phyloP scores from a whole-genome alignment of 495 filamentous ascomycete species.

The Collariella sp. region DNA sequence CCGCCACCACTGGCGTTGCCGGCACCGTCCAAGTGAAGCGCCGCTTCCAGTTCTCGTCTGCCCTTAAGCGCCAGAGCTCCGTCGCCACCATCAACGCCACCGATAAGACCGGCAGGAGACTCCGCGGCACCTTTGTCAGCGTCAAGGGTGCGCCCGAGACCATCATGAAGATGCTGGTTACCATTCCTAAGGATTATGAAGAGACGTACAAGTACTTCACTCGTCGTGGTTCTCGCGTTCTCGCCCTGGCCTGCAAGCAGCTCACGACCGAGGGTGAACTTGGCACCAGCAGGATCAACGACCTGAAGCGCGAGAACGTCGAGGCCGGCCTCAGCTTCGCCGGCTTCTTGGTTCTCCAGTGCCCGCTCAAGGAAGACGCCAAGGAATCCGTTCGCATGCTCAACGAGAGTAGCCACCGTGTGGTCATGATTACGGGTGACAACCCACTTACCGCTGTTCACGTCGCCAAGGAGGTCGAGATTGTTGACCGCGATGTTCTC shows the following conservation, averaged over 20 bases:
- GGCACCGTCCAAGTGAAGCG: constrained; percentile 81
- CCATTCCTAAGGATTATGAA: constrained; percentile 81
- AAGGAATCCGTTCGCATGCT: constrained; percentile 91
- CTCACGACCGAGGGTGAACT: constrained; percentile 72
- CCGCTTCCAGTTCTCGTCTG: constrained; percentile 96
- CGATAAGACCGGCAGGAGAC: constrained; percentile 62
- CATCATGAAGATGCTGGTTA: constrained; percentile 81
- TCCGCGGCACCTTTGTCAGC: constrained; percentile 75
- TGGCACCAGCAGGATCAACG: constrained; percentile 76
- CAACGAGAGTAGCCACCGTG: constrained; percentile 96
- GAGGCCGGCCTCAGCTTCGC: constrained; percentile 81
- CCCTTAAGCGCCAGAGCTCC: constrained; percentile 91
- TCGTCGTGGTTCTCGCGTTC: constrained; percentile 83
- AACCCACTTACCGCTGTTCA: constrained; percentile 96
- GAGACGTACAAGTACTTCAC: constrained; percentile 99
- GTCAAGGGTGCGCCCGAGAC: constrained; percentile 98
- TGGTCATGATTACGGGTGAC: constrained; percentile 99
- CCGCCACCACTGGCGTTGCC: constrained; percentile 37
- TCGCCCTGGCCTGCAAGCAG: constrained; percentile 90
- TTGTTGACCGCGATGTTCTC: constrained; percentile 89
- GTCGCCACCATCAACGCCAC: constrained; percentile 68
- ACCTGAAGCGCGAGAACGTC: constrained; percentile 84
- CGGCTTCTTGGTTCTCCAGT: constrained; percentile 91
- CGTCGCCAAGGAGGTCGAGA: constrained; percentile 92
- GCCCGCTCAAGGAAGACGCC: constrained; percentile 93